These are phyloP conservation scores for Geotrichum citri-aurantii DNA, from an alignment of 1,139 yeast species.

Conservation along the genomic window DNA sequence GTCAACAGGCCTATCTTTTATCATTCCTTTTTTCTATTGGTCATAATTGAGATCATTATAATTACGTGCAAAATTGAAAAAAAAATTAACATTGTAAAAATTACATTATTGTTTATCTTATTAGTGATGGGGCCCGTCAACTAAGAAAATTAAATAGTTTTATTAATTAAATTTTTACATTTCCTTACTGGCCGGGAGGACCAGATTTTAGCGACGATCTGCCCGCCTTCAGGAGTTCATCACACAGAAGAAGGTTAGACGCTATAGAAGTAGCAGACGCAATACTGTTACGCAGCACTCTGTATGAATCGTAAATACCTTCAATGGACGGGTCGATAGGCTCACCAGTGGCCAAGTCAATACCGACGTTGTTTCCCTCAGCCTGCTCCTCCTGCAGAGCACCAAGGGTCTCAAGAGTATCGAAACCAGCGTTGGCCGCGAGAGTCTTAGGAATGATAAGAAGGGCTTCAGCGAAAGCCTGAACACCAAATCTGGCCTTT, in stretches of 20 bases:
- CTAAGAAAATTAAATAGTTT: not conserved
- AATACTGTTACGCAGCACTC: conserved; percentile 89
- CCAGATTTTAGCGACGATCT: conserved; percentile 76
- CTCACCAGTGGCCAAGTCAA: conserved; percentile 86
- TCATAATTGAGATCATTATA: not conserved
- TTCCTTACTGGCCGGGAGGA: not conserved
- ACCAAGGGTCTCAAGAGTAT: conserved; percentile 82
- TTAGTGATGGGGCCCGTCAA: not conserved
- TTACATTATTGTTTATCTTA: not conserved
- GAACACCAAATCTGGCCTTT: conserved; percentile 80
- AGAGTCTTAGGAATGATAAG: conserved; percentile 89
- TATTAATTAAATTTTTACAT: not conserved
- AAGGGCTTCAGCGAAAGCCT: conserved; percentile 89
- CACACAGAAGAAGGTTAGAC: conserved; percentile 84
- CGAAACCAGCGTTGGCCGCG: conserved; percentile 89
- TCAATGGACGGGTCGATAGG: conserved; percentile 93
- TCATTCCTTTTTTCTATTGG: not conserved
- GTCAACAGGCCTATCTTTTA: not conserved
- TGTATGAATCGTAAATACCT: conserved; percentile 94
- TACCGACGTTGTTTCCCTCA: conserved; percentile 81
- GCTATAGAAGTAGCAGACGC: conserved; percentile 94
- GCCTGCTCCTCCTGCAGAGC: conserved; percentile 85
- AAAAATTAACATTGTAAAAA: not conserved
- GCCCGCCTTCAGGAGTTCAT: conserved; percentile 94
- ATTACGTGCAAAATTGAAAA: not conserved